Percentiles rank a stretch among this genome's conserved stretches.
phyloP scores from a whole-genome alignment of 768 basidiomycete species.

The Hygrophorus russula region DNA sequence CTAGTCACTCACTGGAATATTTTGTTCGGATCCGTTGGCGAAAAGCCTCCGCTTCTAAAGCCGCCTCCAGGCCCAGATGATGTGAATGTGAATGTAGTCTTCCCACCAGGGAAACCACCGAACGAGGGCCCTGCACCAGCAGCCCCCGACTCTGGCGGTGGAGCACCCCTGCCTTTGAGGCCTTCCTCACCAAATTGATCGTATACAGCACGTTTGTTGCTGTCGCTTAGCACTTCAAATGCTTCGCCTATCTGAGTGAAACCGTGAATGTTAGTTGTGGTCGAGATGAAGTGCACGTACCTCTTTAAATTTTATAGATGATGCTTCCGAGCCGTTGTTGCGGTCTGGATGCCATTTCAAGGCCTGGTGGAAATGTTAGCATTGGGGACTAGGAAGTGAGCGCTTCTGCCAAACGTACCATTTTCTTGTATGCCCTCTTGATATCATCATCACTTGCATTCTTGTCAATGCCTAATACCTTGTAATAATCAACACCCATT shows the following conservation, averaged over 20 bases:
- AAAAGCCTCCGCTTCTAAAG: conserved; percentile 40
- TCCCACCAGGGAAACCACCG: conserved; percentile 35
- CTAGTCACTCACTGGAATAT: conserved; percentile 81
- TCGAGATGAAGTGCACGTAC: conserved; percentile 24
- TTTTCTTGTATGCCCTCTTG: conserved; percentile 94
- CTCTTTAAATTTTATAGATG: conserved; percentile 87
- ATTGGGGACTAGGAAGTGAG: background rate
- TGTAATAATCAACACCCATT: conserved; percentile 90
- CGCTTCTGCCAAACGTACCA: conserved; percentile 32
- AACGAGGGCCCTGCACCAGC: conserved; percentile 26
- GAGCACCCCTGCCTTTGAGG: conserved; percentile 61
- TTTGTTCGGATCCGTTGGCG: conserved; percentile 73
- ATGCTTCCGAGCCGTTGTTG: conserved; percentile 76
- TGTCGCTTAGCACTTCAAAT: conserved; percentile 89
- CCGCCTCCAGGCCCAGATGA: conserved; percentile 34
- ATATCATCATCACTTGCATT: conserved; percentile 75
- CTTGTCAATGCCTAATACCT: conserved; percentile 62
- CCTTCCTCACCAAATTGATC: conserved; percentile 96
- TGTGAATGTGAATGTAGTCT: conserved; percentile 47
- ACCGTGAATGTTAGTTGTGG: background rate
- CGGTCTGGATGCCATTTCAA: conserved; percentile 95
- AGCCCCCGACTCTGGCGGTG: conserved; percentile 41
- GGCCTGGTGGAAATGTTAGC: conserved; percentile 30
- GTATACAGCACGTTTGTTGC: conserved; percentile 73
- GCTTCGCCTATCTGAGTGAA: conserved; percentile 80